These are phyloP conservation scores for Candida endomychidarum DNA, from an alignment of 805 yeast genomes.

Conservation along the genomic window DNA sequence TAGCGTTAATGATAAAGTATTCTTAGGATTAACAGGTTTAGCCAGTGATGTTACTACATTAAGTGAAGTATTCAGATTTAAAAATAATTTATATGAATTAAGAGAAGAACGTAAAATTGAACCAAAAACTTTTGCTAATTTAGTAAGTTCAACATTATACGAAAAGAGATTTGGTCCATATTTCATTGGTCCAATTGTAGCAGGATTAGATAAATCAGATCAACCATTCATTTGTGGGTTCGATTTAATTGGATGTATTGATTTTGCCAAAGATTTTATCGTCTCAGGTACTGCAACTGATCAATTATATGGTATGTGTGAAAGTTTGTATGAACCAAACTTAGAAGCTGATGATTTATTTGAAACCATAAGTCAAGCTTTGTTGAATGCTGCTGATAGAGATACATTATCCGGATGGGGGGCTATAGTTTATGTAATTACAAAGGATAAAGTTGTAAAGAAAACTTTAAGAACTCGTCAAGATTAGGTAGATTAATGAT, in stretches of 20 bases:
- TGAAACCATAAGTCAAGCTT: slow-evolving; percentile 92
- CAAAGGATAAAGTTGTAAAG: slow-evolving; percentile 87
- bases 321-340: slow-evolving; percentile 89
- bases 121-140: slow-evolving; percentile 90
- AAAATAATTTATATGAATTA: slow-evolving; percentile 84
- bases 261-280: slow-evolving; percentile 89
- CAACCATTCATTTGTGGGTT: slow-evolving; percentile 93
- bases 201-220: slow-evolving; percentile 81
- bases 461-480: slow-evolving; percentile 91
- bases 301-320: slow-evolving; percentile 98
- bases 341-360: slow-evolving; percentile 93
- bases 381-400: slow-evolving; percentile 93
- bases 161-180: slow-evolving; percentile 94
- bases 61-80: slow-evolving; percentile 75
- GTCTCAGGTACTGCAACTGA: slow-evolving; percentile 97
- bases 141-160: slow-evolving; percentile 86
- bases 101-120: slow-evolving; percentile 90
- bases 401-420: slow-evolving; percentile 99
- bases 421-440: slow-evolving; percentile 87
- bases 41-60: slow-evolving; percentile 93
- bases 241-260: slow-evolving; percentile 96
- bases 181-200: slow-evolving; percentile 95
- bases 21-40: slow-evolving; percentile 89
- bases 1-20: slow-evolving; percentile 74
- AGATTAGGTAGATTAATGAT: slow-evolving; percentile 53